Percentiles rank a stretch among this genome's conserved stretches.
These are phyloP conservation scores for Tarenaya hassleriana DNA, from an alignment of 345 rosid genomes.

Conservation along the genomic window DNA sequence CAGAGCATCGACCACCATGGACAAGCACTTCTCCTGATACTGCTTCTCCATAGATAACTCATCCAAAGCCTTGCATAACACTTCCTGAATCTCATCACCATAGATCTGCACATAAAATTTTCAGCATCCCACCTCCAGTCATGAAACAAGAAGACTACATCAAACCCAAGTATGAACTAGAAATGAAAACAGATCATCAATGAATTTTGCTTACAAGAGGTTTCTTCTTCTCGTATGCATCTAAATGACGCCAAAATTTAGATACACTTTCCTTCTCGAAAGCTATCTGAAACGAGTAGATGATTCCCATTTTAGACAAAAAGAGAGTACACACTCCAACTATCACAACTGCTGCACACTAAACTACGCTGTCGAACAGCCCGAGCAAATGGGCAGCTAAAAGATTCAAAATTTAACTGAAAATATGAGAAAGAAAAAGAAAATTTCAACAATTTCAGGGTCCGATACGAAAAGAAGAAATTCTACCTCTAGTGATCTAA, in stretches of 20 bases:
- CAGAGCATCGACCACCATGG: constrained; percentile 50
- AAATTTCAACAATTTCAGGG: neutral
- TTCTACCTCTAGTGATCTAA: constrained; percentile 58
- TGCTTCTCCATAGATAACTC: constrained; percentile 51
- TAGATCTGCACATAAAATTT: constrained; percentile 27
- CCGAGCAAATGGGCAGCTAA: neutral
- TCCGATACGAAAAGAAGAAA: neutral
- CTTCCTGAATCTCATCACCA: constrained; percentile 52
- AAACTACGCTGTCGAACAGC: constrained; percentile 1
- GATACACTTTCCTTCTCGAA: constrained; percentile 51
- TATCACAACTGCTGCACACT: neutral
- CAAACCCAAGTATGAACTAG: constrained; percentile 2
- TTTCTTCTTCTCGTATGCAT: constrained; percentile 36
- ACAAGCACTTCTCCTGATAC: constrained; percentile 71
- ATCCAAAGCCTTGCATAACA: constrained; percentile 60
- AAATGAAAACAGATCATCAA: neutral
- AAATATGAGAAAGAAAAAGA: neutral
- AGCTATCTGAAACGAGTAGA: constrained; percentile 40
- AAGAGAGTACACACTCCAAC: constrained; percentile 3
- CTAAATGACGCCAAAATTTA: constrained; percentile 74
- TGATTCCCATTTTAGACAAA: neutral
- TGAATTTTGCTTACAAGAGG: constrained; percentile 31
- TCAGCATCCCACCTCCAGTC: neutral
- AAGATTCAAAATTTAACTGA: neutral
- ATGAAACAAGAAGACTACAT: neutral